Conservation (phyloP, 805 yeast genomes). For the Metschnikowia amazonensis region DNA sequence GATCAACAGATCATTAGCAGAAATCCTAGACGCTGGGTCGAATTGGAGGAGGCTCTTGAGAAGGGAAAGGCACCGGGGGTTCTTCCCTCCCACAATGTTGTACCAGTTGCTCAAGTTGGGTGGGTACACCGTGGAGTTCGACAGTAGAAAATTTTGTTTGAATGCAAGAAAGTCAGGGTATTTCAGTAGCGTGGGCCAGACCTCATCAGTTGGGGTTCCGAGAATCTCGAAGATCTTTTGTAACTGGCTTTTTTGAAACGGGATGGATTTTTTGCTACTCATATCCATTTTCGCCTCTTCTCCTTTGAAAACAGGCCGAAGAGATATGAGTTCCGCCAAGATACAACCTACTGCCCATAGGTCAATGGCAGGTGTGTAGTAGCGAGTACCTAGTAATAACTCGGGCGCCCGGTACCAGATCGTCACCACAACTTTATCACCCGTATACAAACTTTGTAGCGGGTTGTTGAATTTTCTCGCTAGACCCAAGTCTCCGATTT, state of each 20-base stretch:
- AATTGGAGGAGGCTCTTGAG: constrained; percentile 65
- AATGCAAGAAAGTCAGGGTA: constrained; percentile 73
- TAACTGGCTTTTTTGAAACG: constrained; percentile 90
- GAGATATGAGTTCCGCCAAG: constrained; percentile 81
- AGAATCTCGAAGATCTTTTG: constrained; percentile 88
- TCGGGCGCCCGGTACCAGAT: constrained; percentile 98
- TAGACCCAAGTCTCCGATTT: constrained; percentile 91
- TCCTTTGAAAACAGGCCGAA: constrained; percentile 93
- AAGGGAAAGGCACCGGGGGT: constrained; percentile 62
- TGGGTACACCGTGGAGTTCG: constrained; percentile 51
- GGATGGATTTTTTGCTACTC: constrained; percentile 78
- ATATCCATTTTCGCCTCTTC: constrained; percentile 93
- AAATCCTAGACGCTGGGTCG: constrained; percentile 76
- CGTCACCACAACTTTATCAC: constrained; percentile 94
- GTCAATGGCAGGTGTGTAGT: constrained; percentile 90
- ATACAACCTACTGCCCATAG: constrained; percentile 96
- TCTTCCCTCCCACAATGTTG: constrained; percentile 72
- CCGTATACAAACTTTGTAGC: constrained; percentile 78
- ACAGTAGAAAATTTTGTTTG: constrained; percentile 44
- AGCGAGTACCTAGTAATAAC: constrained; percentile 81
- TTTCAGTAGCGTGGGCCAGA: constrained; percentile 73
- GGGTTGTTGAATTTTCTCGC: constrained; percentile 87
- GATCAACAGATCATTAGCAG: constrained; percentile 70
- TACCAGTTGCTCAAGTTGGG: constrained; percentile 81
- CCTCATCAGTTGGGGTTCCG: constrained; percentile 78